Percentiles rank a stretch among this genome's conserved stretches.
phyloP scores from a whole-genome alignment of 2,329 filamentous ascomycete species.

The Pyrenochaeta sp. region DNA sequence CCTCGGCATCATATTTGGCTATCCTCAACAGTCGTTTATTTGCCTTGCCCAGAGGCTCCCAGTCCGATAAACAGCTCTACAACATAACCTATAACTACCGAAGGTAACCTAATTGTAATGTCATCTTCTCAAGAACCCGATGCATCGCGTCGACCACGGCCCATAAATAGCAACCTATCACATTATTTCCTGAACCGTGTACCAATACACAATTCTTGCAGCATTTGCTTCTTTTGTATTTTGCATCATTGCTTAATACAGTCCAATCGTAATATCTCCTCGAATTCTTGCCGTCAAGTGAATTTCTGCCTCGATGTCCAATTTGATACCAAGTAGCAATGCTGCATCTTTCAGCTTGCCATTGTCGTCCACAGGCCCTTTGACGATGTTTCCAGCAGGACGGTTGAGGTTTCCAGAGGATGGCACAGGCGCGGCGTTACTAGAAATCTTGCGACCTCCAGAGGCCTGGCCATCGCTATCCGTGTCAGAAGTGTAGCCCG shows the following conservation, averaged over 20 bases:
- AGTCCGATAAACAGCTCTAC: too few species aligned
- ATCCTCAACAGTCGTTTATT: too few species aligned
- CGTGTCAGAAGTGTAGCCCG: slow-evolving; percentile 47
- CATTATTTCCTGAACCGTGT: neutral
- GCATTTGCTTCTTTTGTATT: neutral
- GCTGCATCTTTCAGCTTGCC: slow-evolving; percentile 67
- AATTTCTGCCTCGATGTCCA: slow-evolving; percentile 70
- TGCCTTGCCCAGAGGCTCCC: too few species aligned
- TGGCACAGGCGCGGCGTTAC: slow-evolving; percentile 42
- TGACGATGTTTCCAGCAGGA: slow-evolving; percentile 58
- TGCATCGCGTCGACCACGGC: too few species aligned
- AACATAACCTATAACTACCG: too few species aligned
- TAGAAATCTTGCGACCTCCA: slow-evolving; percentile 47
- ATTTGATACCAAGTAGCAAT: slow-evolving; percentile 69
- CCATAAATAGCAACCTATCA: too few species aligned
- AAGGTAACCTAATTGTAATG: too few species aligned
- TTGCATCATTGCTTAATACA: slow-evolving; percentile 55
- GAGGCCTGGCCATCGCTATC: slow-evolving; percentile 52
- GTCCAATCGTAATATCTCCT: slow-evolving; percentile 68
- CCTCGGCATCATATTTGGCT: too few species aligned
- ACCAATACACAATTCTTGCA: too few species aligned
- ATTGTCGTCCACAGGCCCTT: slow-evolving; percentile 65
- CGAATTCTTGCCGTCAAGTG: slow-evolving; percentile 68
- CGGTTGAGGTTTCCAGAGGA: slow-evolving; percentile 51
- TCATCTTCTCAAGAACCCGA: too few species aligned